Conservation (phyloP, 2,329 filamentous ascomycete species). For the Fusarium siculi region DNA sequence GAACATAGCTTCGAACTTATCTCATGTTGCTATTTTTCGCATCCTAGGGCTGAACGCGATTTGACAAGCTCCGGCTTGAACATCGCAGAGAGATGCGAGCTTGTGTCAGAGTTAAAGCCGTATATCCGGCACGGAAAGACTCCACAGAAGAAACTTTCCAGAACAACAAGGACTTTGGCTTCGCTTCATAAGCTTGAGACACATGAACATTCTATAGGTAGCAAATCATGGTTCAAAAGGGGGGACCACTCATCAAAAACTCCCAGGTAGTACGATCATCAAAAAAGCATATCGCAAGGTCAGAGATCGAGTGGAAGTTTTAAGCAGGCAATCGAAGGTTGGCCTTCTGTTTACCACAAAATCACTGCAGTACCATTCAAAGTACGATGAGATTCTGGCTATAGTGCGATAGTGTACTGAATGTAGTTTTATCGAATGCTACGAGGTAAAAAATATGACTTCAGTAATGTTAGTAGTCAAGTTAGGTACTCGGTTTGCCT, state of each 20-base stretch:
- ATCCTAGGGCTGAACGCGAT: neutral
- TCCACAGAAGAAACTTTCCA: neutral
- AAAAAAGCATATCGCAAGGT: too few relatives aligned
- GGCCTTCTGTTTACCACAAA: accelerated
- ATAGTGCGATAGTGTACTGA: neutral
- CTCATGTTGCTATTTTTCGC: neutral
- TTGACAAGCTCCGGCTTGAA: too few relatives aligned
- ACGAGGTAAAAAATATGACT: neutral
- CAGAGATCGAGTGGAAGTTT: accelerated
- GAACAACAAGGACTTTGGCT: neutral
- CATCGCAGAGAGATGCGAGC: accelerated
- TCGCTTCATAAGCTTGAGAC: neutral
- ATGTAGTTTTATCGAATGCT: neutral
- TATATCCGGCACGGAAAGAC: neutral
- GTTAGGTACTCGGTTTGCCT: neutral
- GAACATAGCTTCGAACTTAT: neutral
- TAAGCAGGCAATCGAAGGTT: accelerated
- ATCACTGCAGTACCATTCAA: neutral
- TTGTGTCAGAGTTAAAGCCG: neutral
- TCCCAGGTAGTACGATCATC: neutral
- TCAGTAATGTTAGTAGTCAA: neutral
- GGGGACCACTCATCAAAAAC: too few relatives aligned
- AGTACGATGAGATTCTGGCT: neutral
- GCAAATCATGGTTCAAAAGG: neutral
- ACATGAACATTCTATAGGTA: neutral